Percentiles rank a stretch among this genome's conserved stretches.
phyloP scores from a whole-genome alignment of 495 filamentous ascomycete genomes.

The Bathelium albidoporum region DNA sequence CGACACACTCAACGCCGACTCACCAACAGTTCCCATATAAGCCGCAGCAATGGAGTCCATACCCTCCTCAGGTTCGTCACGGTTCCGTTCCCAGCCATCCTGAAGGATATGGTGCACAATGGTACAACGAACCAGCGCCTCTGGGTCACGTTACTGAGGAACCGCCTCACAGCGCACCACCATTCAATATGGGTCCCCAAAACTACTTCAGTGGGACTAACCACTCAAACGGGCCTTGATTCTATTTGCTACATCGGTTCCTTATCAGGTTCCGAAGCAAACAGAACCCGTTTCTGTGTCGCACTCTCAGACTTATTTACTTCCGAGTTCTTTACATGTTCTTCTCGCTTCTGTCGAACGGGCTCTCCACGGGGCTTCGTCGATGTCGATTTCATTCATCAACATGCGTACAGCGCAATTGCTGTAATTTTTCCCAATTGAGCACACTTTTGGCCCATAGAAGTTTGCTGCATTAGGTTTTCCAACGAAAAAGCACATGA shows the following conservation, averaged over 20 bases:
- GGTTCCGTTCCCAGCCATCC: background rate
- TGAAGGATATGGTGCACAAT: background rate
- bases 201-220: background rate
- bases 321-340: background rate
- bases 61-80: background rate
- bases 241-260: background rate
- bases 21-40: background rate
- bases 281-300: background rate
- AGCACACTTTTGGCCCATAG: background rate
- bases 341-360: background rate
- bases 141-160: background rate
- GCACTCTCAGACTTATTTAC: background rate
- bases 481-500: slow-evolving; percentile 3
- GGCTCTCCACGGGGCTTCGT: background rate
- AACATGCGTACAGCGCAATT: background rate
- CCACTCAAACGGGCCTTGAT: background rate
- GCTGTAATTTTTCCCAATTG: background rate
- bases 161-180: background rate
- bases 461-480: background rate
- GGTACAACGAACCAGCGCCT: background rate
- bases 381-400: background rate
- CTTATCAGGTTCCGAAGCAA: background rate
- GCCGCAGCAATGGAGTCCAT: background rate
- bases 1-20: background rate
- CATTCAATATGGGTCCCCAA: background rate